Conservation (phyloP, 768 basidiomycete species). For the Gymnopilus junonius region DNA sequence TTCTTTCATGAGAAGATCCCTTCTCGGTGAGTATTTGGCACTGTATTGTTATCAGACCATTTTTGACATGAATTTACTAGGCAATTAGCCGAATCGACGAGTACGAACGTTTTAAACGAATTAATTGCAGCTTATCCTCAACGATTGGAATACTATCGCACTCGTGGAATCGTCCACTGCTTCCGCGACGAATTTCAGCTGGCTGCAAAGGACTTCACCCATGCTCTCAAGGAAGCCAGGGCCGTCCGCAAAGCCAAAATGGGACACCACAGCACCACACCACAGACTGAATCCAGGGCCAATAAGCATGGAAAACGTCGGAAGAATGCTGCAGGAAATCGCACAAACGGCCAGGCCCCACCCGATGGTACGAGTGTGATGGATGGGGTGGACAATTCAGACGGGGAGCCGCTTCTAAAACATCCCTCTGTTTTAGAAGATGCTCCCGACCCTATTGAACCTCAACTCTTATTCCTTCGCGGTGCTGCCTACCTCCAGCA, state of each 20-base stretch:
- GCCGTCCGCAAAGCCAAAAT: constrained; percentile 67
- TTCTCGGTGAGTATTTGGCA: constrained; percentile 61
- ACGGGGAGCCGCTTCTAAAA: constrained; percentile 55
- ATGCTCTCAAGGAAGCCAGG: constrained; percentile 79
- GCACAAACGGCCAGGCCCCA: constrained; percentile 67
- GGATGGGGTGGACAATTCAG: constrained; percentile 52
- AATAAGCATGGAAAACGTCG: constrained; percentile 54
- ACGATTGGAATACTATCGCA: constrained; percentile 83
- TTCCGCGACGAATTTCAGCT: constrained; percentile 82
- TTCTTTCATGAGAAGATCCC: constrained; percentile 97
- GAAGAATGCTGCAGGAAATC: constrained; percentile 48
- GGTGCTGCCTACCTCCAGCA: constrained; percentile 85
- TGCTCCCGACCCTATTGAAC: constrained; percentile 87
- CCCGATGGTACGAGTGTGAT: constrained; percentile 64
- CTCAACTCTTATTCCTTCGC: constrained; percentile 81
- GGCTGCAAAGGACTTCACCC: constrained; percentile 81
- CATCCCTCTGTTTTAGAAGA: constrained; percentile 78
- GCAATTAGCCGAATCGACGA: constrained; percentile 85
- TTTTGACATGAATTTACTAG: constrained; percentile 40
- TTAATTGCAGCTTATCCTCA: constrained; percentile 77
- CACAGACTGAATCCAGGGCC: constrained; percentile 35
- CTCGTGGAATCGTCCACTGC: constrained; percentile 88
- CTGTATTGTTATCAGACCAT: neutral
- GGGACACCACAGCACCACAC: constrained; percentile 51
- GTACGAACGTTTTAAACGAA: constrained; percentile 77